Conservation (phyloP, 2,329 filamentous ascomycete species). For the Aspergillus latus region DNA sequence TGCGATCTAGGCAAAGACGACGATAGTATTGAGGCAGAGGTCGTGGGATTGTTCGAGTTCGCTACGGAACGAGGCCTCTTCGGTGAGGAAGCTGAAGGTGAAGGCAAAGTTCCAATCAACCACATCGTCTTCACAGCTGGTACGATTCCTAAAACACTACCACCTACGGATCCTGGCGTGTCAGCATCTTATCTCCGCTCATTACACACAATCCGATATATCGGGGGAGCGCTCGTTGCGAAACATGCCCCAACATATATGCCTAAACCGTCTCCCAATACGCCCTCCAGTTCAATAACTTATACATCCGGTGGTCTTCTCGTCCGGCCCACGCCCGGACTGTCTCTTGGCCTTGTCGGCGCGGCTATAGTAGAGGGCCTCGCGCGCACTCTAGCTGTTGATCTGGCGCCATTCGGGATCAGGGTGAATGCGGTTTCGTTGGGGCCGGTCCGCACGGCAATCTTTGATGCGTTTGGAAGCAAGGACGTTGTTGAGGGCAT, state of each 20-base stretch:
- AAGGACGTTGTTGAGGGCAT: constrained; percentile 21
- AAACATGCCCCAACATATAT: constrained; percentile 31
- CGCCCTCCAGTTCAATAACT: neutral
- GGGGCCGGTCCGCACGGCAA: constrained; percentile 43
- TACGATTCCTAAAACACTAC: neutral
- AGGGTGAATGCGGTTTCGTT: constrained; percentile 45
- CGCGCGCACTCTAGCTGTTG: constrained; percentile 40
- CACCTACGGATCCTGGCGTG: constrained; percentile 30
- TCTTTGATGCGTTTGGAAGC: constrained; percentile 27
- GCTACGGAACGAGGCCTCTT: constrained; percentile 20
- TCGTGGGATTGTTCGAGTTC: constrained; percentile 43
- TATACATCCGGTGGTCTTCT: neutral
- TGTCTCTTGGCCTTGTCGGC: neutral
- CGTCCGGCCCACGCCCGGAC: neutral
- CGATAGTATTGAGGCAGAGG: constrained; percentile 45
- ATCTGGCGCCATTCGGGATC: constrained; percentile 40
- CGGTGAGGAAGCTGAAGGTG: neutral
- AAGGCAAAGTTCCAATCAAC: constrained; percentile 35
- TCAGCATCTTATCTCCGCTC: constrained; percentile 20
- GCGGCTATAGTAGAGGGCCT: constrained; percentile 32
- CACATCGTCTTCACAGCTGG: constrained; percentile 56
- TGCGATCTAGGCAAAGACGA: constrained; percentile 45
- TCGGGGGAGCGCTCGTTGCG: constrained; percentile 39
- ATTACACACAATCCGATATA: constrained; percentile 25
- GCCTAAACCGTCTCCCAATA: neutral